These are phyloP conservation scores for Colletotrichum noveboracense DNA, from an alignment of 2,329 filamentous ascomycete genomes.

Conservation along the genomic window DNA sequence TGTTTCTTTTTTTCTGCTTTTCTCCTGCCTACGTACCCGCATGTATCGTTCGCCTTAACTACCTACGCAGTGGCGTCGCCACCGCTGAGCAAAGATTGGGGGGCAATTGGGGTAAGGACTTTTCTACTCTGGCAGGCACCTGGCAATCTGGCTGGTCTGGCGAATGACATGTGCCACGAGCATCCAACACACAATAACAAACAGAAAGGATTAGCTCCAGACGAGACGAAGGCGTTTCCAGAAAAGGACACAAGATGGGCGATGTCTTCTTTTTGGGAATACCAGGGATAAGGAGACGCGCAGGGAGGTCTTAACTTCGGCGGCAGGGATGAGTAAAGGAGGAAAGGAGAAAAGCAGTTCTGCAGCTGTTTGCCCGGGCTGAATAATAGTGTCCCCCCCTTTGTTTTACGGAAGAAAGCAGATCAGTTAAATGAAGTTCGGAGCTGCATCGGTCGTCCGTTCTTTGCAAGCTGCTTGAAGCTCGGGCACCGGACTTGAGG, in stretches of 20 bases:
- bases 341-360: neutral
- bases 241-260: neutral
- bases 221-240: neutral
- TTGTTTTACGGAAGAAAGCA: neutral
- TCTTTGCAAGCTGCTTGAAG: neutral
- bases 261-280: neutral
- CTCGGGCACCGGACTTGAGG: neutral
- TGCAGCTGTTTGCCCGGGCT: neutral
- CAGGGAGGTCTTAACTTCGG: neutral
- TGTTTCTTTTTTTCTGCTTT: neutral
- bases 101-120: neutral
- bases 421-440: neutral
- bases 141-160: neutral
- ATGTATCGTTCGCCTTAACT: neutral
- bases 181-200: neutral
- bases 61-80: neutral
- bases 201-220: neutral
- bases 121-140: neutral
- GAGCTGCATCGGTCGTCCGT: neutral
- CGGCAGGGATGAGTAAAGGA: neutral
- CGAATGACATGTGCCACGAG: constrained; percentile 1
- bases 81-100: neutral
- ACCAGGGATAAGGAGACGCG: neutral
- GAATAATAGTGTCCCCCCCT: neutral
- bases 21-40: neutral